phyloP scores from a whole-genome alignment of 768 basidiomycete species.

The Suillus paluster region DNA sequence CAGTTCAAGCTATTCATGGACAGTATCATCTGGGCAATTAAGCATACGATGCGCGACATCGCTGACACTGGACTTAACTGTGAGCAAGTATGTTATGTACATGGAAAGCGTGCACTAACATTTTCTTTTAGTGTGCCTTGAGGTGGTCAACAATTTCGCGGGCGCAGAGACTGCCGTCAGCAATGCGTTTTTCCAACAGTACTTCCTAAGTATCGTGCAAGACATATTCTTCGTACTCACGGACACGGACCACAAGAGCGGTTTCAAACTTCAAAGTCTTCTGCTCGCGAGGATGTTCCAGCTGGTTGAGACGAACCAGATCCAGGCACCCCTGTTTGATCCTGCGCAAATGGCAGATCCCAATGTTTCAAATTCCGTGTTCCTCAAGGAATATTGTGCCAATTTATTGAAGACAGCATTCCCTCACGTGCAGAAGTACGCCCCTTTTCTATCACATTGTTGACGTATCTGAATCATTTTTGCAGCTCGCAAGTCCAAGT shows the following conservation, averaged over 20 bases:
- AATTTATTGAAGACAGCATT: conserved; percentile 88
- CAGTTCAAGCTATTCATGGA: conserved; percentile 99
- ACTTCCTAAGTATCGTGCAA: conserved; percentile 90
- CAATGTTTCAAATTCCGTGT: conserved; percentile 74
- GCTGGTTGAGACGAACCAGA: conserved; percentile 80
- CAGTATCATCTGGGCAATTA: conserved; percentile 99
- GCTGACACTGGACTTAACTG: conserved; percentile 87
- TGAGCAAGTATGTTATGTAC: conserved; percentile 36
- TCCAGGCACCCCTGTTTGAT: conserved; percentile 86
- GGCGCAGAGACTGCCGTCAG: conserved; percentile 75
- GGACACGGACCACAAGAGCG: conserved; percentile 98
- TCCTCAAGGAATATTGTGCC: conserved; percentile 84
- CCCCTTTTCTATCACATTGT: conserved; percentile 14
- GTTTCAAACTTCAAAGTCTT: conserved; percentile 93
- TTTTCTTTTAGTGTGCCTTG: conserved; percentile 71
- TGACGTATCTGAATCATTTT: conserved; percentile 16
- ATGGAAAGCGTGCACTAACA: conserved; percentile 11
- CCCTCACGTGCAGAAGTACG: conserved; percentile 88
- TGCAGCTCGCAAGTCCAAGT: conserved; percentile 68
- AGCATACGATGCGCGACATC: conserved; percentile 99
- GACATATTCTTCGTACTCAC: conserved; percentile 98
- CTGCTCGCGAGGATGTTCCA: conserved; percentile 95
- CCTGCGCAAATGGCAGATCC: conserved; percentile 71
- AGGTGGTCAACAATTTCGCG: conserved; percentile 96
- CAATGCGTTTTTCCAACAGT: conserved; percentile 96